Percentiles rank a stretch among this genome's conserved stretches.
Evolutionary conservation across 768 basidiomycete genomes (phyloP).

Genomic region (Tylopilus sp.): DNA sequence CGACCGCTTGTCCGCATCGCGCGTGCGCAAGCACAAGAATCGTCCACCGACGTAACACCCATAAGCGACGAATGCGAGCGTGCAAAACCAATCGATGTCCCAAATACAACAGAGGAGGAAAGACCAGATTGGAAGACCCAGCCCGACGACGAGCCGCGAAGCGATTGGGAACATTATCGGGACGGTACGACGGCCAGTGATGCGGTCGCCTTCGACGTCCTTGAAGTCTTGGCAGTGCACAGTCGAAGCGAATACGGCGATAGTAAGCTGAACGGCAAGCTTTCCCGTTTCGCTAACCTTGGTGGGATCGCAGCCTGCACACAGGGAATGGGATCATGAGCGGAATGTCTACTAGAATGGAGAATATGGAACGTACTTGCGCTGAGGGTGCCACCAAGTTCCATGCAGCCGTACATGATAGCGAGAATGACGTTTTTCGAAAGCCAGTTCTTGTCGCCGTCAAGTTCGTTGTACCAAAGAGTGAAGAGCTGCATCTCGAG

Average conservation of each 20-base stretch:
- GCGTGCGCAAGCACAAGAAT: conserved; percentile 29
- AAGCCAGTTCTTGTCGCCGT: conserved; percentile 38
- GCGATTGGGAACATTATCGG: conserved; percentile 42
- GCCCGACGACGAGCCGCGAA: conserved; percentile 33
- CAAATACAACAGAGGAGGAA: conserved; percentile 32
- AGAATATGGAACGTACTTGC: conserved; percentile 27
- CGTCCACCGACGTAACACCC: conserved; percentile 34
- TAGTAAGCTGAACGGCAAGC: conserved; percentile 35
- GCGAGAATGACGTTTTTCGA: conserved; percentile 40
- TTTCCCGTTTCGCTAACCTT: conserved; percentile 27
- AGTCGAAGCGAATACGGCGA: conserved; percentile 41
- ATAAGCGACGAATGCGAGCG: conserved; percentile 28
- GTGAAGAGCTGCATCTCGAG: conserved; percentile 33
- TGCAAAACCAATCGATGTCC: conserved; percentile 29
- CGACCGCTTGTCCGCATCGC: conserved; percentile 32
- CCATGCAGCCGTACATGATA: conserved; percentile 31
- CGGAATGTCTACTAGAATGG: too few species aligned
- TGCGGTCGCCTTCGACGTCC: conserved; percentile 42
- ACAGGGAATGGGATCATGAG: background rate
- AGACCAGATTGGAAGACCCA: conserved; percentile 39
- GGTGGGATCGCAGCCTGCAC: conserved; percentile 21
- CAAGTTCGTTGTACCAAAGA: conserved; percentile 38
- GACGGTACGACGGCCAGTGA: conserved; percentile 39
- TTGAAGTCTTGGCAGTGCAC: conserved; percentile 50
- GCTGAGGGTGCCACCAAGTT: conserved; percentile 38